Evolutionary conservation across 345 rosid genomes (phyloP).

Genomic region (Iberis pinnata): DNA sequence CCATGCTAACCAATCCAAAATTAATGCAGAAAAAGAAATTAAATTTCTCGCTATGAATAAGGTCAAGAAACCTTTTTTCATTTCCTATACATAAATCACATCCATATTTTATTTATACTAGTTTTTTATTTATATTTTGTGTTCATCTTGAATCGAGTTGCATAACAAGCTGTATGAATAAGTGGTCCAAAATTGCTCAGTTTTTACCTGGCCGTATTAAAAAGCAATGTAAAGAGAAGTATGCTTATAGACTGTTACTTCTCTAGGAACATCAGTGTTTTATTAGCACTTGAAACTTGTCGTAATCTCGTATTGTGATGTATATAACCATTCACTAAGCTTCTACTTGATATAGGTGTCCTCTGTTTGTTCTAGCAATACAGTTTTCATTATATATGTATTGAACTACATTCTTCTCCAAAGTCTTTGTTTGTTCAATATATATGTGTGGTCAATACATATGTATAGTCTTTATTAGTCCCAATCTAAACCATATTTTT

Average conservation of each 20-base stretch:
- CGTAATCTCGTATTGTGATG: no score
- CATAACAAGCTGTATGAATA: slow-evolving; percentile 34
- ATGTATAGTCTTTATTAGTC: slow-evolving; percentile 45
- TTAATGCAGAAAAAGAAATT: no score
- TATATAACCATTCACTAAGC: slow-evolving; percentile 17
- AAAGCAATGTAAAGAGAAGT: slow-evolving; percentile 98
- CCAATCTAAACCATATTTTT: no score
- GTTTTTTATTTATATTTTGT: no score
- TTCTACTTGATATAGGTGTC: slow-evolving; percentile 63
- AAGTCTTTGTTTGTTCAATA: slow-evolving; percentile 37
- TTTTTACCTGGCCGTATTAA: slow-evolving; percentile 97
- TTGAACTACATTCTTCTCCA: slow-evolving; percentile 40
- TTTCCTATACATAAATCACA: no score
- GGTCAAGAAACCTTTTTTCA: no score
- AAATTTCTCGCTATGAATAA: no score
- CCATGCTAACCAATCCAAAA: no score
- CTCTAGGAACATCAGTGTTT: slow-evolving; percentile 5
- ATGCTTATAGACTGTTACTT: slow-evolving; percentile 11
- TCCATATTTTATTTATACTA: no score
- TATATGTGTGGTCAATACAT: no score
- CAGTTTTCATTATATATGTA: no score
- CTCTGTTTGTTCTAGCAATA: slow-evolving; percentile 3
- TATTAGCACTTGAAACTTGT: no score
- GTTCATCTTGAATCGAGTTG: neutral
- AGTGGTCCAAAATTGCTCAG: slow-evolving; percentile 97